phyloP scores from a whole-genome alignment of 441 rosid genomes.

The Rhodomyrtus psidioides region DNA sequence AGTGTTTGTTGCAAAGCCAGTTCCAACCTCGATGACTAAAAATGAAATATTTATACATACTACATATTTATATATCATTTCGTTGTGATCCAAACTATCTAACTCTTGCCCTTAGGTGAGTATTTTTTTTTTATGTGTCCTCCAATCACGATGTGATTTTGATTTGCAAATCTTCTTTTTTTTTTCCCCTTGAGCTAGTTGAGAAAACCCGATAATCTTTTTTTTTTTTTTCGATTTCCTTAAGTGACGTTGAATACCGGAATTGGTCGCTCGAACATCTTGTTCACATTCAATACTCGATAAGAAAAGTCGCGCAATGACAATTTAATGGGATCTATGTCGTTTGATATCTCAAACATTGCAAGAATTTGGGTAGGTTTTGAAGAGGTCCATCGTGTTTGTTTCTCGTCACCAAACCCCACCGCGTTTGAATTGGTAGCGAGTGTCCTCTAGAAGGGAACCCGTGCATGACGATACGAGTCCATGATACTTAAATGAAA shows the following conservation, averaged over 20 bases:
- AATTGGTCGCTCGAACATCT: background rate
- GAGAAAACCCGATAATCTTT: background rate
- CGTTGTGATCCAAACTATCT: background rate
- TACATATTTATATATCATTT: background rate
- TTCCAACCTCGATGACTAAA: background rate
- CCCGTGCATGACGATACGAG: background rate
- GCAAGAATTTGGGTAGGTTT: background rate
- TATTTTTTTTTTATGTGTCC: background rate
- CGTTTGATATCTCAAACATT: background rate
- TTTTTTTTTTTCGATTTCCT: fast-evolving
- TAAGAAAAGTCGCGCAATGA: background rate
- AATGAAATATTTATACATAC: fast-evolving
- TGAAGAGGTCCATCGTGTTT: background rate
- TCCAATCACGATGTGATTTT: background rate
- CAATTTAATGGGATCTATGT: background rate
- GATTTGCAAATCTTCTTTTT: background rate
- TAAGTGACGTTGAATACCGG: background rate
- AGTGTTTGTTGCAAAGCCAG: background rate
- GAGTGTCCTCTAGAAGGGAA: background rate
- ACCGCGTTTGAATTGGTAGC: background rate
- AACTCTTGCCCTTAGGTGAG: background rate
- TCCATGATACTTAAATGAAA: background rate
- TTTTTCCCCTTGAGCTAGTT: fast-evolving
- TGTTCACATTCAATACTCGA: background rate
- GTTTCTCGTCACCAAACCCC: background rate